Percentiles rank a stretch among this genome's conserved stretches.
phyloP scores from a whole-genome alignment of 495 filamentous ascomycete species.

The Hypomontagnella submonticulosa region DNA sequence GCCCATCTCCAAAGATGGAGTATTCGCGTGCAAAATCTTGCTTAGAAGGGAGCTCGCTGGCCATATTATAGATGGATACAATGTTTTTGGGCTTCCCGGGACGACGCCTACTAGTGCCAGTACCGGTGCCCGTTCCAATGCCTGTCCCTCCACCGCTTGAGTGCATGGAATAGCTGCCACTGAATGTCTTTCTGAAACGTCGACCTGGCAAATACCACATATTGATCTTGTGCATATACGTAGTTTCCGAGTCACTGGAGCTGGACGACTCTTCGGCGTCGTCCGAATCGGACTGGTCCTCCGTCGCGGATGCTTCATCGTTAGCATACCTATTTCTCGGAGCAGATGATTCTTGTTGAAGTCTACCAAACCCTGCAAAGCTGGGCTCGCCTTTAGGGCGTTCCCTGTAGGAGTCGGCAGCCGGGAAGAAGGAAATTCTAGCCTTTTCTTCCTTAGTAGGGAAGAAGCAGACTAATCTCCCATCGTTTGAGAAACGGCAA shows the following conservation, averaged over 20 bases:
- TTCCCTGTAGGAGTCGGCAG: slow-evolving; percentile 70
- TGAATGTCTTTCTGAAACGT: slow-evolving; percentile 58
- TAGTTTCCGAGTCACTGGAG: slow-evolving; percentile 78
- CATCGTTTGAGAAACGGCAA: slow-evolving; percentile 79
- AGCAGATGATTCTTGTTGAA: slow-evolving; percentile 64
- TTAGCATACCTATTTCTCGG: slow-evolving; percentile 58
- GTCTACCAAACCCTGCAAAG: slow-evolving; percentile 90
- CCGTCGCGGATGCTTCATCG: slow-evolving; percentile 63
- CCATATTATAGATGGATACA: slow-evolving; percentile 76
- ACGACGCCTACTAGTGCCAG: slow-evolving; percentile 57
- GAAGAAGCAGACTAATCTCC: slow-evolving; percentile 87
- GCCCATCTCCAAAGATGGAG: slow-evolving; percentile 81
- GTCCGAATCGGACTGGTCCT: slow-evolving; percentile 65
- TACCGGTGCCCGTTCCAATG: slow-evolving; percentile 63
- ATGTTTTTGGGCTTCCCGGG: slow-evolving; percentile 61
- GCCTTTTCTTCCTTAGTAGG: slow-evolving; percentile 81
- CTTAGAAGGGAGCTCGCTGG: slow-evolving; percentile 78
- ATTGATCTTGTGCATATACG: slow-evolving; percentile 64
- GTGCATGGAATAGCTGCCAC: slow-evolving; percentile 59
- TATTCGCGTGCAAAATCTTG: slow-evolving; percentile 79
- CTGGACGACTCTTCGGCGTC: slow-evolving; percentile 71
- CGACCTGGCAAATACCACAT: slow-evolving; percentile 59
- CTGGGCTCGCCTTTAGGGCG: slow-evolving; percentile 72
- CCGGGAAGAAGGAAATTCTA: slow-evolving; percentile 66
- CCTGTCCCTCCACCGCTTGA: slow-evolving; percentile 64